phyloP scores from a whole-genome alignment of 805 yeast genomes.

The Wickerhamiella brachini region DNA sequence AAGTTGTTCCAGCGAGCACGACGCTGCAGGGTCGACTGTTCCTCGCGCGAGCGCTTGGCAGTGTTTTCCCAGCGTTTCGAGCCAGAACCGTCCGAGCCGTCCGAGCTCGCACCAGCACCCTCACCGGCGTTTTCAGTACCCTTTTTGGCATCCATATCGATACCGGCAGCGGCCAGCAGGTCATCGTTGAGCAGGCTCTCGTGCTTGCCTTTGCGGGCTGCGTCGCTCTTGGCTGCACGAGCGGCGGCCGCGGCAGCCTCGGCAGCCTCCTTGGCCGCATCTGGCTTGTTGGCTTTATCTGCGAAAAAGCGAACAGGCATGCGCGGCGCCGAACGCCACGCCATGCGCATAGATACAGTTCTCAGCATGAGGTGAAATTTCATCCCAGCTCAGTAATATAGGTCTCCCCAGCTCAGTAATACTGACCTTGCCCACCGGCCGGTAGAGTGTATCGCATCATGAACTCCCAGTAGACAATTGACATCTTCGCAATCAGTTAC shows the following conservation, averaged over 20 bases:
- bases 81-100: constrained; percentile 10
- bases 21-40: constrained; percentile 31
- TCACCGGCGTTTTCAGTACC: constrained; percentile 10
- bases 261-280: background rate
- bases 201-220: constrained; percentile 14
- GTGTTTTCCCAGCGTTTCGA: constrained; percentile 40
- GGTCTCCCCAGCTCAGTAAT: background rate
- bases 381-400: background rate
- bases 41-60: constrained; percentile 26
- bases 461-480: no score
- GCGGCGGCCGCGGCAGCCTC: background rate
- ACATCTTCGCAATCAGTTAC: no score
- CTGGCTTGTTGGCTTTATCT: background rate
- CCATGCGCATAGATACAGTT: background rate
- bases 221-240: background rate
- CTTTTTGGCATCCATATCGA: constrained; percentile 39
- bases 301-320: background rate
- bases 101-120: constrained; percentile 1
- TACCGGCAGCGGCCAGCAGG: constrained; percentile 69
- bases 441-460: no score
- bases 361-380: background rate
- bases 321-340: background rate
- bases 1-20: constrained; percentile 71
- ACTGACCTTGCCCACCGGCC: no score
- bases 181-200: constrained; percentile 66